Evolutionary conservation across 352 stramenopile species (phyloP), one percentile per base, ranked within the genome.

Genomic region (Globisporangium splendens): DNA sequence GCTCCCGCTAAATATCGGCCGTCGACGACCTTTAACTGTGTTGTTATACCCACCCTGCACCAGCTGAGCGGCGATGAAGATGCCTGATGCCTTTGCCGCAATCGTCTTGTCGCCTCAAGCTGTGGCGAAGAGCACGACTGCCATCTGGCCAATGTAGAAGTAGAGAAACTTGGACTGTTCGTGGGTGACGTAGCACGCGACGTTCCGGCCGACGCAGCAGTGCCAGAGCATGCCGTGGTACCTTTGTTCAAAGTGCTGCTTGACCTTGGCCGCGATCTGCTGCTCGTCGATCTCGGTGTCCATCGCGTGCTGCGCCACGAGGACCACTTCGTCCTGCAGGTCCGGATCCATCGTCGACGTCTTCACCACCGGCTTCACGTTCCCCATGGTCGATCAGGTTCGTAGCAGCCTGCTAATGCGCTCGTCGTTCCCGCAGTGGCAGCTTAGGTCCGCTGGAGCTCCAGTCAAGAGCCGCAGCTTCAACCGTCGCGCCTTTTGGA

Each of bases 141-240:
- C 93, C 72, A 95, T 96, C 68, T 98, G 93, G 18, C 93, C 93
- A 47, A 98, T 91, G 85, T 98, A 98, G 62, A 98, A 98, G 77
- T 98, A 98, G 54, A 97, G 89, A 62, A 98, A 98, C 69, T 97
- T 97, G 60, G 77, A 91, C 66, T 96, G 87, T 63, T 98, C 91
- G 64, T 98, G 92, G 2, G 93, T 97, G 14, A 98, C 93, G 65
- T 93, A 97, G 66, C 86, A 97, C 39, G 93, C 93, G 31, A 98
- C 93, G 68, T 98, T 98, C 63, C 93, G 74, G 2, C 93, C 93
- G 44, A 98, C 91, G 62, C 96, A 97, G 75, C 93, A 98, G 73
- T 98, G 93, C 93, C 93, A 98, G 28, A 93, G 68, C 59, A 93
- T 77, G 10, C 86, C 86, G 64, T 93, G 83, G 64, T 97, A 96